phyloP scores from a whole-genome alignment of 352 stramenopile genomes.

The Nannochloropsis limnetica region DNA sequence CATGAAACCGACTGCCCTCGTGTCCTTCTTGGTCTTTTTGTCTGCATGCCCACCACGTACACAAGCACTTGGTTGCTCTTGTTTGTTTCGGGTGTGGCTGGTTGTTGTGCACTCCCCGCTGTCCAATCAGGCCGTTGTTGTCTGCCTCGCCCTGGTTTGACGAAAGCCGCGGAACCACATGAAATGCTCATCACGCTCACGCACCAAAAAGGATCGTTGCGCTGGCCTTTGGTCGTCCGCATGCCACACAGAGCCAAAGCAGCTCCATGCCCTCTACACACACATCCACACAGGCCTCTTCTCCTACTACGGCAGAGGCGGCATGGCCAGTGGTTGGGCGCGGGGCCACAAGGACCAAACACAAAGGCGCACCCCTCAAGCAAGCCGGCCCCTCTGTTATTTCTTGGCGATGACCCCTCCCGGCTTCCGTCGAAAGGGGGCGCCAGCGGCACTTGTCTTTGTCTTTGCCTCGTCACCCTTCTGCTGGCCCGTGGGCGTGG shows the following conservation, averaged over 20 bases:
- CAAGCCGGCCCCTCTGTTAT: background rate
- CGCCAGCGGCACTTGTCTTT: background rate
- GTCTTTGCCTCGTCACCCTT: too few relatives aligned
- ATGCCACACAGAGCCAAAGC: background rate
- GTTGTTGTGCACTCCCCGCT: background rate
- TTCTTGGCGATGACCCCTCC: background rate
- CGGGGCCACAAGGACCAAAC: background rate
- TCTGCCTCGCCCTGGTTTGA: background rate
- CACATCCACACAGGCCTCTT: background rate
- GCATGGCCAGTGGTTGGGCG: background rate
- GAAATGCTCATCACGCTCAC: too few relatives aligned
- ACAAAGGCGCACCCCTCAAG: background rate
- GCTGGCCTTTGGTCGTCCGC: background rate
- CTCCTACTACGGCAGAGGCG: background rate
- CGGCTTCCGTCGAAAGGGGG: background rate
- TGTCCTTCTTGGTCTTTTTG: background rate
- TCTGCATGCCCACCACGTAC: too few relatives aligned
- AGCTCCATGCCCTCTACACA: background rate
- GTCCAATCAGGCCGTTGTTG: background rate
- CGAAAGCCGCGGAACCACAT: too few relatives aligned
- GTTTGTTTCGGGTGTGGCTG: background rate
- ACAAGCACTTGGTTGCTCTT: too few relatives aligned
- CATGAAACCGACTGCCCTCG: too few relatives aligned
- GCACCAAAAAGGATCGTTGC: background rate
- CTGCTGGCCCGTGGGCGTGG: background rate